These are phyloP conservation scores for Medicago truncatula DNA, from an alignment of 306 rosid genomes.

Conservation along the genomic window DNA sequence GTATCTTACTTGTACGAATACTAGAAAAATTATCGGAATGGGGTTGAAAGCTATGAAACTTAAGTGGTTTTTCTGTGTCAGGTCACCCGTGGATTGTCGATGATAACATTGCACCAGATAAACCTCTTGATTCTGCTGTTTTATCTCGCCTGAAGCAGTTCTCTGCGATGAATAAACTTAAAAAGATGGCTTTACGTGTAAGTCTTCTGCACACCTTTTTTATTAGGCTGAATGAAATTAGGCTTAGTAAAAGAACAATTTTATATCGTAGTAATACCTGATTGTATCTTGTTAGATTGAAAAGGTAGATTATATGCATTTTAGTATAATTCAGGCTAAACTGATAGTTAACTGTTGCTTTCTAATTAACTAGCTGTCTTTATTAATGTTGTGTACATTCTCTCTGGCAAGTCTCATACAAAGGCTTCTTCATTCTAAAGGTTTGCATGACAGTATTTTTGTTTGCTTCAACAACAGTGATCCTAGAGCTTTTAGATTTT, in stretches of 20 bases:
- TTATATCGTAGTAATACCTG: not conserved
- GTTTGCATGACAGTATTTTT: no score
- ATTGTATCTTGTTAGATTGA: not conserved
- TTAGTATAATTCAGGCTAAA: not conserved
- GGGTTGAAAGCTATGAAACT: conserved; percentile 6
- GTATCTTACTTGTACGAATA: conserved; percentile 15
- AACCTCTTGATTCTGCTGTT: conserved; percentile 70
- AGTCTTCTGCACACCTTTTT: conserved; percentile 40
- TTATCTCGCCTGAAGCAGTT: conserved; percentile 63
- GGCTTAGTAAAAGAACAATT: not conserved
- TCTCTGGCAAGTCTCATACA: no score
- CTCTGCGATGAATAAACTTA: conserved; percentile 72
- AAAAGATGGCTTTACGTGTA: conserved; percentile 72
- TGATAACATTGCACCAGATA: conserved; percentile 65
- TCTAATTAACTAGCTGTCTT: not conserved
- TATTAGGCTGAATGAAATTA: not conserved
- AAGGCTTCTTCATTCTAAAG: no score
- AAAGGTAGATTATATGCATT: not conserved
- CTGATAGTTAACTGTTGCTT: not conserved
- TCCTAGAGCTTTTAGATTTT: no score
- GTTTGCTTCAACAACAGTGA: no score
- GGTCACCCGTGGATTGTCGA: conserved; percentile 70
- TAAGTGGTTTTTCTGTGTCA: conserved; percentile 45
- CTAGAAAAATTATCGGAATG: conserved; percentile 15
- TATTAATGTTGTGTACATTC: not conserved